phyloP scores from a whole-genome alignment of 352 stramenopile species.

The Phytopythium helicoides region DNA sequence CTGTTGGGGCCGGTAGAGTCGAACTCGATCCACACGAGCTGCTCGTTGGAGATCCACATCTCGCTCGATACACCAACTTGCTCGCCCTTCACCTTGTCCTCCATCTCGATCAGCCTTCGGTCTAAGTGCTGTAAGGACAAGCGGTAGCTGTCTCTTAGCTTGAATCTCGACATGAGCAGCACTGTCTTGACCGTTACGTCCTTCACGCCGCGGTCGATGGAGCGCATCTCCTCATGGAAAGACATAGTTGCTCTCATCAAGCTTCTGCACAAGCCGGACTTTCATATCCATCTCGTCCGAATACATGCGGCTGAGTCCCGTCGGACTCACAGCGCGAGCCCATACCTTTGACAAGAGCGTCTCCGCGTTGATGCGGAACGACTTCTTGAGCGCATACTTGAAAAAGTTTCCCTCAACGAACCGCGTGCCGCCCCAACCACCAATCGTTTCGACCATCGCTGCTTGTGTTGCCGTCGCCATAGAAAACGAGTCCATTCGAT shows the following conservation, averaged over 20 bases:
- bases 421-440: slow-evolving; percentile 24
- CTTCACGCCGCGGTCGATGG: slow-evolving; percentile 1
- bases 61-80: not conserved
- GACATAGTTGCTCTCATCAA: slow-evolving; percentile 8
- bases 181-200: not conserved
- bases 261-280: slow-evolving; percentile 3
- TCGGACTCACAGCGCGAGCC: not conserved
- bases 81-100: not conserved
- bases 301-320: not conserved
- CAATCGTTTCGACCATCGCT: slow-evolving; percentile 15
- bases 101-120: not conserved
- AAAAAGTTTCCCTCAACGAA: slow-evolving; percentile 14
- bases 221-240: slow-evolving; percentile 2
- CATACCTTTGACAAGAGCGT: slow-evolving; percentile 14
- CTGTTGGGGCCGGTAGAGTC: not conserved
- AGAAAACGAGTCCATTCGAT: slow-evolving; percentile 9
- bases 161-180: slow-evolving; percentile 4
- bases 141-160: not conserved
- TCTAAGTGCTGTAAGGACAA: not conserved
- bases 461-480: slow-evolving; percentile 5
- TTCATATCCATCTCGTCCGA: not conserved
- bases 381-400: slow-evolving; percentile 24
- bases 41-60: slow-evolving; percentile 1
- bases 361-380: slow-evolving; percentile 16
- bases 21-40: slow-evolving; percentile 2